A percentile compares a stretch with the other conserved stretches of the same genome.
These are phyloP conservation scores for Suillus hirtellus DNA, from an alignment of 768 basidiomycete genomes.

Conservation along the genomic window DNA sequence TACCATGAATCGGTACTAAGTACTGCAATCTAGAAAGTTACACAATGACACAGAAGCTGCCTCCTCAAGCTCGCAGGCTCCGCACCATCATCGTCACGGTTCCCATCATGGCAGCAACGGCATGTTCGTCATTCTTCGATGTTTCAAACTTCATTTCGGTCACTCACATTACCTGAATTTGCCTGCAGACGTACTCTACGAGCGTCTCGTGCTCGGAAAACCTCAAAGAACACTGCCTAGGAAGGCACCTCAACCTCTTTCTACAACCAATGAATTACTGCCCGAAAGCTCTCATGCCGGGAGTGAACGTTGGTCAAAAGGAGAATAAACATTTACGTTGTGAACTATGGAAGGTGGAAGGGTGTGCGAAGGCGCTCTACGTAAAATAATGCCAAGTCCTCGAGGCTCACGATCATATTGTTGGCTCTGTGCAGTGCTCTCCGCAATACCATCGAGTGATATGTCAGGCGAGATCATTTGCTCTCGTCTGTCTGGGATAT, in stretches of 20 bases:
- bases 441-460: not conserved
- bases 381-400: constrained; percentile 15
- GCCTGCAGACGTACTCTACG: constrained; percentile 60
- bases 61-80: constrained; percentile 45
- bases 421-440: constrained; percentile 11
- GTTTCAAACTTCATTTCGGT: constrained; percentile 9
- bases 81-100: constrained; percentile 60
- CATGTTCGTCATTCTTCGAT: constrained; percentile 44
- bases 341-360: constrained; percentile 11
- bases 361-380: constrained; percentile 14
- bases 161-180: constrained; percentile 8
- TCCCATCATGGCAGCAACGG: constrained; percentile 65
- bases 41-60: constrained; percentile 35
- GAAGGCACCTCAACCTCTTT: constrained; percentile 1
- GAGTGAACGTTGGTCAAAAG: constrained; percentile 1
- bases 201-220: constrained; percentile 57
- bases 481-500: constrained; percentile 40
- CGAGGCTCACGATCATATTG: constrained; percentile 27
- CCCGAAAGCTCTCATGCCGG: constrained; percentile 8
- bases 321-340: not conserved
- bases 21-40: too few relatives aligned
- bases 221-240: constrained; percentile 42
- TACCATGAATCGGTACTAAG: not conserved
- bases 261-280: constrained; percentile 12
- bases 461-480: constrained; percentile 17